These are phyloP conservation scores for Pichia californica DNA, from an alignment of 805 yeast species.

Conservation along the genomic window DNA sequence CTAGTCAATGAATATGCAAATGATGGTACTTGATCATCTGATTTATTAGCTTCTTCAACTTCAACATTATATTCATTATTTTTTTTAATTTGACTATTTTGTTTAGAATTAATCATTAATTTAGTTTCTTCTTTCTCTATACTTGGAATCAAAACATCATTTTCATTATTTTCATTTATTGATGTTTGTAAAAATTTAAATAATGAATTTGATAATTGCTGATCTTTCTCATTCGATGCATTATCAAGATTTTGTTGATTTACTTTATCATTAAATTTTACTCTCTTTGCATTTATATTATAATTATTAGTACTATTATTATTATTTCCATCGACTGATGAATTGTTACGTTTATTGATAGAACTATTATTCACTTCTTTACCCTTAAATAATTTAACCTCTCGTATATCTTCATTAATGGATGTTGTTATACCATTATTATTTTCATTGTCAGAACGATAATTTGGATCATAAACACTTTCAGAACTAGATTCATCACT, in stretches of 20 bases:
- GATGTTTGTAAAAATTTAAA: no score
- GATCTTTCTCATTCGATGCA: background rate
- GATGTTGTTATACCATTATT: no score
- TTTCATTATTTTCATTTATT: no score
- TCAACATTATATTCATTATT: background rate
- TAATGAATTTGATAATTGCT: background rate
- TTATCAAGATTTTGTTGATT: background rate
- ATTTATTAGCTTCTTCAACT: background rate
- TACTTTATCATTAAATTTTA: background rate
- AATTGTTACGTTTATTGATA: no score
- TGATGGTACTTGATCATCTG: background rate
- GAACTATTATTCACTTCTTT: no score
- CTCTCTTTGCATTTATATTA: background rate
- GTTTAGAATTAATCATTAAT: no score
- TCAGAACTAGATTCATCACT: background rate
- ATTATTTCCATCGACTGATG: no score
- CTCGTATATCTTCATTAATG: no score
- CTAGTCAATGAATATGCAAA: slow-evolving; percentile 1
- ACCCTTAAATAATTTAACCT: no score
- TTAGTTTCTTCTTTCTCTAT: no score
- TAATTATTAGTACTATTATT: background rate
- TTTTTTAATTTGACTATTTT: no score
- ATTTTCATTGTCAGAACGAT: background rate
- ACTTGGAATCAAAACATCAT: no score
- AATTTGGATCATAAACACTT: slow-evolving; percentile 2